Base-by-base conservation (phyloP, 306 rosid genomes). In the Lupinus albus region DNA sequence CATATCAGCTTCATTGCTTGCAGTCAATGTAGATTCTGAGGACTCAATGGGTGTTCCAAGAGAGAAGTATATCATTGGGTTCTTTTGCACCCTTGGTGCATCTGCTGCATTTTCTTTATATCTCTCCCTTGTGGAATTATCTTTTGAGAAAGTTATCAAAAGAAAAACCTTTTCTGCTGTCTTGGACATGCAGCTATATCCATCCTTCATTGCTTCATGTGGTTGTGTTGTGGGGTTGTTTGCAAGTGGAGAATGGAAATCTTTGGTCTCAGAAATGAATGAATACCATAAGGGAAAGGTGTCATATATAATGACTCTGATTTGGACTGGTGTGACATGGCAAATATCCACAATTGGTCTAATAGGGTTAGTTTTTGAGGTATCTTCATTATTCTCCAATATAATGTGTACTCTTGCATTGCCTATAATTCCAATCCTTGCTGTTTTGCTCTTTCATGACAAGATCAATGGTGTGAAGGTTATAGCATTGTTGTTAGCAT, bases 251-350 rank as follows among this genome's bases (percentile, higher is more conserved):
- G 88, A 85, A 36, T 83, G 93, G 88, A 77, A 70, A 45, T 47
- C 28, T 21, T 63, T 87, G 86, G 54, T 38, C 9, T 16, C 7
- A 10, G 94, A 87, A 58, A 83, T 75, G 79, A 66, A 79, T 71
- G 80, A 48, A 18, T 87, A 76, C 74, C 78, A 74, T 25, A 51
- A 77, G 48, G 89, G 88, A 21, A 79, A 18, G 13, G 73, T 83
- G 8, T 87, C 88, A n/a, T 84, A 87, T 44, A 5, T 77, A 49
- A 84, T 87, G 90, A 83, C 84, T 52, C 74, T 87, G 61, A 4
- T 81, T 62, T 84, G 90, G 88, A 81, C 49, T 15, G 85, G 86
- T n/a, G 80, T 85, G 79, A 62, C 84, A 25, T 87, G 90, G 88
- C 85, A 84, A 53, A 59, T 87, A 42, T 79, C 76, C 2, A 68